Percentiles rank a stretch among this genome's conserved stretches.
Evolutionary conservation across 495 filamentous ascomycete species (phyloP).

Genomic region (Penicillium antarcticum): DNA sequence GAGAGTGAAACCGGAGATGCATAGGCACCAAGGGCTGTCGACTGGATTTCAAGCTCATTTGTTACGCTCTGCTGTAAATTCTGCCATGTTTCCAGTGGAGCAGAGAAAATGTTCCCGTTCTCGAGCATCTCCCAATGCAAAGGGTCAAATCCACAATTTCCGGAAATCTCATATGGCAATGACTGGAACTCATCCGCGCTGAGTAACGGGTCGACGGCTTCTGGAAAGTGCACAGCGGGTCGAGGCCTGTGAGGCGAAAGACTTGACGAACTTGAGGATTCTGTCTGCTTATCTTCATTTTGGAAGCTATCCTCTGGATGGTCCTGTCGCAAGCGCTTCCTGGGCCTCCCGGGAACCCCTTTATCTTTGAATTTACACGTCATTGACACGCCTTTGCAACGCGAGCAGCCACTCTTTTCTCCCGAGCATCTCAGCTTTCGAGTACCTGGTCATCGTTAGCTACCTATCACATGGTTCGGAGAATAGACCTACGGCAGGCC

Average conservation of each 20-base stretch:
- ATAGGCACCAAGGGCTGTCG: conserved; percentile 3
- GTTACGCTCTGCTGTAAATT: background rate
- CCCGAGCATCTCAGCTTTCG: conserved; percentile 29
- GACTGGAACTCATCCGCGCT: conserved; percentile 1
- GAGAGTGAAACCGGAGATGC: conserved; percentile 14
- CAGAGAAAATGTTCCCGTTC: conserved; percentile 11
- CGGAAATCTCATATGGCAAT: conserved; percentile 14
- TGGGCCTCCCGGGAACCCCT: conserved; percentile 23
- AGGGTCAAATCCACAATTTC: conserved; percentile 13
- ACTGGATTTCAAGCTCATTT: background rate
- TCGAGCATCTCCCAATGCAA: conserved; percentile 14
- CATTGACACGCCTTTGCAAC: conserved; percentile 15
- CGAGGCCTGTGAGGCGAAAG: conserved; percentile 1
- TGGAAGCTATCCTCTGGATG: background rate
- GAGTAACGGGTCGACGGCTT: conserved; percentile 5
- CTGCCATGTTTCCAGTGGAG: conserved; percentile 14
- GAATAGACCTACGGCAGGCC: conserved; percentile 13
- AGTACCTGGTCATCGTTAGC: conserved; percentile 10
- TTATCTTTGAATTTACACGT: conserved; percentile 26
- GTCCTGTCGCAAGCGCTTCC: conserved; percentile 17
- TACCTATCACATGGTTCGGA: background rate
- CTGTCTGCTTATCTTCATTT: background rate
- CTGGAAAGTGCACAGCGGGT: background rate
- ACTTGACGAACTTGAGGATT: conserved; percentile 8
- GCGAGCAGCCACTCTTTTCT: conserved; percentile 24